A percentile compares a stretch with the other conserved stretches of the same genome.
These are phyloP conservation scores for Spizellomyces sp. DNA, from an alignment of 192 early-diverging fungal species.

Conservation along the genomic window DNA sequence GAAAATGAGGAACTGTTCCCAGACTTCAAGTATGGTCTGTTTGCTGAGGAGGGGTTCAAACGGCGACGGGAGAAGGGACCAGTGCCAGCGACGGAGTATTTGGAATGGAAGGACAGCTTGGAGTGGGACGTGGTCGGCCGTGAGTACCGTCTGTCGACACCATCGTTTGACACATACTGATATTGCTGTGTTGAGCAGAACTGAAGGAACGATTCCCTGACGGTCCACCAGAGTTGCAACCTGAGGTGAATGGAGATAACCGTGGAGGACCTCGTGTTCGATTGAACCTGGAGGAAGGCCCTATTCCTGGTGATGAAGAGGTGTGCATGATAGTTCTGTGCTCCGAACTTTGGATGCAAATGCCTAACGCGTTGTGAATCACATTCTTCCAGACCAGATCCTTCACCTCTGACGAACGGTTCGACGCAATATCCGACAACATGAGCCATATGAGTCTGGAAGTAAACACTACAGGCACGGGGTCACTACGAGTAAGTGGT, in stretches of 20 bases:
- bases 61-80: constrained; percentile 28
- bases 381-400: neutral
- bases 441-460: constrained; percentile 72
- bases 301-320: constrained; percentile 24
- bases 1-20: constrained; percentile 89
- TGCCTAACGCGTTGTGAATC: neutral
- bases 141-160: neutral
- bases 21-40: constrained; percentile 65
- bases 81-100: constrained; percentile 54
- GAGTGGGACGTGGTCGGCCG: constrained; percentile 59
- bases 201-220: constrained; percentile 46
- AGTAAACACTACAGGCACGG: constrained; percentile 81
- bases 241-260: constrained; percentile 1
- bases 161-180: too few relatives aligned
- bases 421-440: constrained; percentile 51
- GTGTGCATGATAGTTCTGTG: constrained; percentile 5
- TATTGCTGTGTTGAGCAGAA: constrained; percentile 13
- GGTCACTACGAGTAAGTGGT: constrained; percentile 62
- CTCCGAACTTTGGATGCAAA: neutral
- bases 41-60: constrained; percentile 44
- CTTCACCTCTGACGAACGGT: constrained; percentile 8
- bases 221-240: constrained; percentile 33
- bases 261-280: constrained; percentile 20
- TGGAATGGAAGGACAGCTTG: constrained; percentile 58
- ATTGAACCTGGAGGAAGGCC: neutral